Evolutionary conservation across 2,329 filamentous ascomycete species (phyloP).

Genomic region (Penicillium freii): DNA sequence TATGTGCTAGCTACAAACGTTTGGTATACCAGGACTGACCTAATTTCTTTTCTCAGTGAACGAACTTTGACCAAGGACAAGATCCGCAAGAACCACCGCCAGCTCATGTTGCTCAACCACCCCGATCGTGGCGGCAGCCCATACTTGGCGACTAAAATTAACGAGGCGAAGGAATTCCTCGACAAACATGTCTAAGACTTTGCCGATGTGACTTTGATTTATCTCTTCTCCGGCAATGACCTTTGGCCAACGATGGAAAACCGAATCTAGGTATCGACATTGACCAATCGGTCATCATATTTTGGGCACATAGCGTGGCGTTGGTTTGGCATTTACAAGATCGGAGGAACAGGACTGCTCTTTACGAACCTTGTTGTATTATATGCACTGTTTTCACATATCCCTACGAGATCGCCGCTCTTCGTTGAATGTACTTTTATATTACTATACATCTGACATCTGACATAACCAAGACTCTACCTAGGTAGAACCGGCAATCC

Average conservation of each 20-base stretch:
- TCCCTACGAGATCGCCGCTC: slow-evolving; percentile 64
- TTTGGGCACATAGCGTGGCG: slow-evolving; percentile 45
- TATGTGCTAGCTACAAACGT: slow-evolving; percentile 47
- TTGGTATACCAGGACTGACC: not conserved
- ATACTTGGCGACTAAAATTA: slow-evolving; percentile 95
- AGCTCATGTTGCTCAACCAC: slow-evolving; percentile 95
- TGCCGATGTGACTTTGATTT: not conserved
- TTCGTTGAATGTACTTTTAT: slow-evolving; percentile 38
- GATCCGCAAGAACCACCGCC: slow-evolving; percentile 90
- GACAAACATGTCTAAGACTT: slow-evolving; percentile 62
- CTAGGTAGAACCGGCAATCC: not conserved
- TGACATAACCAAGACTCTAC: not conserved
- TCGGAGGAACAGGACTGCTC: slow-evolving; percentile 19
- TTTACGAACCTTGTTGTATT: slow-evolving; percentile 58
- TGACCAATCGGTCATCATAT: slow-evolving; percentile 17
- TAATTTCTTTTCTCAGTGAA: slow-evolving; percentile 60
- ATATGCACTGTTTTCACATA: slow-evolving; percentile 56
- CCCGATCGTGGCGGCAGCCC: slow-evolving; percentile 95
- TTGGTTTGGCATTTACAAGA: slow-evolving; percentile 33
- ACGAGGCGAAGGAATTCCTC: slow-evolving; percentile 94
- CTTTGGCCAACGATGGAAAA: slow-evolving; percentile 3
- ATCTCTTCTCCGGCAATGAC: not conserved
- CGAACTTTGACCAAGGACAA: slow-evolving; percentile 86
- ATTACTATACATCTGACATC: slow-evolving; percentile 3
- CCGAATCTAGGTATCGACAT: slow-evolving; percentile 20